A percentile compares a stretch with the other conserved stretches of the same genome.
phyloP scores from a whole-genome alignment of 192 early-diverging fungal species.

The Glomus cerebriforme region DNA sequence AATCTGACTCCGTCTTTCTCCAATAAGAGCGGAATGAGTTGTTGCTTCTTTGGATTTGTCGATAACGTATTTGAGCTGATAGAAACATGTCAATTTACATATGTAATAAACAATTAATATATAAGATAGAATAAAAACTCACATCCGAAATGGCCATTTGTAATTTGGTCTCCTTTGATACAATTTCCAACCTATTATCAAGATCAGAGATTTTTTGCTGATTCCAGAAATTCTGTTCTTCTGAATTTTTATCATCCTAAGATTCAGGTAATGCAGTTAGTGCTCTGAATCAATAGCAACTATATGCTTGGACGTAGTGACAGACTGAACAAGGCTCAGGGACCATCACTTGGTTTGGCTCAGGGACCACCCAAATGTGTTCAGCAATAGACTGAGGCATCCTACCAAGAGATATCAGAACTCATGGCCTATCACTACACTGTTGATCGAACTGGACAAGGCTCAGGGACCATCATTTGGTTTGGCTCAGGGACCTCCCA shows the following conservation, averaged over 20 bases:
- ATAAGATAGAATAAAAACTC: slow-evolving; percentile 11
- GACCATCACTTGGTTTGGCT: background rate
- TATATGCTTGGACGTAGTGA: slow-evolving; percentile 13
- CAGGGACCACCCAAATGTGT: slow-evolving; percentile 15
- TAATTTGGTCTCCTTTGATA: slow-evolving; percentile 14
- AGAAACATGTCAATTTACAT: slow-evolving; percentile 18
- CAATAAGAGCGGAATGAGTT: slow-evolving; percentile 1
- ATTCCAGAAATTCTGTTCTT: slow-evolving; percentile 4
- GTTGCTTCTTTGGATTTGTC: slow-evolving; percentile 18
- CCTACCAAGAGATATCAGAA: slow-evolving; percentile 8
- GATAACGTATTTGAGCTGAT: slow-evolving; percentile 19
- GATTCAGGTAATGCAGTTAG: background rate
- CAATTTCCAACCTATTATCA: background rate
- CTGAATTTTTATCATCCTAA: slow-evolving; percentile 7
- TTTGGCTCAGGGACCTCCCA: slow-evolving; percentile 19
- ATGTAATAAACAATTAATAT: slow-evolving; percentile 12
- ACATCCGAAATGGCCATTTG: slow-evolving; percentile 21
- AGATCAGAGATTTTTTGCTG: background rate
- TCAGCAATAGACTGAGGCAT: slow-evolving; percentile 22
- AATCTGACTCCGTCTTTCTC: slow-evolving; percentile 10
- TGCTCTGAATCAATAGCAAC: background rate
- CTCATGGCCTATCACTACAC: slow-evolving; percentile 8
- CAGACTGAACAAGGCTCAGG: slow-evolving; percentile 17
- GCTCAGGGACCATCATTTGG: background rate
- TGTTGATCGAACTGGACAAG: slow-evolving; percentile 19